Base-by-base conservation (phyloP, 2,329 filamentous ascomycete species). In the Fusarium albidum region DNA sequence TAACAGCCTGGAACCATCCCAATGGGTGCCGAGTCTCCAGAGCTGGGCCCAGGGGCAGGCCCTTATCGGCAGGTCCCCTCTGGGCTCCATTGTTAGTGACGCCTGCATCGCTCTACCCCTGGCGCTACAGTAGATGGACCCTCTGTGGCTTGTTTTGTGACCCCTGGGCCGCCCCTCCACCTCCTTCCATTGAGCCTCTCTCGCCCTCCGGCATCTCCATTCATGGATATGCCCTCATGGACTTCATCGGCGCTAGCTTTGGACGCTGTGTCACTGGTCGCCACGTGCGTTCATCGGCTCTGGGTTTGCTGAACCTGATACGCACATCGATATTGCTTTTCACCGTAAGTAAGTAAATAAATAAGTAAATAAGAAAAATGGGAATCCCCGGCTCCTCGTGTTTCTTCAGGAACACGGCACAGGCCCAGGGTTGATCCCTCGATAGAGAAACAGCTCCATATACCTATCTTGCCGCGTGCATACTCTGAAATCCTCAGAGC, bases 251-350 rank as follows among this genome's bases (percentile, higher is more conserved):
- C 38, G 52, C 43, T 55, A 51, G 51, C 27, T n/a, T n/a, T 28
- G 45, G 17, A 41, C 31, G 43, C 43, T 42, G 48, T 45, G 40
- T 11, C 49, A 48, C 43, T 38, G 25, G 49, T 27, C 44, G 37
- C 49, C 49, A 48, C 49, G 49, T 52, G 49, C 49, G 40, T 34
- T 46, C 49, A 52, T 37, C 49, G 12, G 21, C 29, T 21, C 27
- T n/a, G 33, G 21, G 32, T 27, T 50, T 45, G 40, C 50, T 52
- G 38, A 53, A 62, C 59, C 59, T 62, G 54, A 59, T 44, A 59
- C 56, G 14, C n/a, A 49, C 25, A 40, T 21, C 21, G 21, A 21
- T 29, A 32, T 32, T 37, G 27, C 40, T 27, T 14, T 27, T 38
- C 43, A 26, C 29, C 26, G 32, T 38, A n/a, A n/a, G n/a, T n/a